Conservation (phyloP, 306 rosid genomes). For the Cucumis cinereus region DNA sequence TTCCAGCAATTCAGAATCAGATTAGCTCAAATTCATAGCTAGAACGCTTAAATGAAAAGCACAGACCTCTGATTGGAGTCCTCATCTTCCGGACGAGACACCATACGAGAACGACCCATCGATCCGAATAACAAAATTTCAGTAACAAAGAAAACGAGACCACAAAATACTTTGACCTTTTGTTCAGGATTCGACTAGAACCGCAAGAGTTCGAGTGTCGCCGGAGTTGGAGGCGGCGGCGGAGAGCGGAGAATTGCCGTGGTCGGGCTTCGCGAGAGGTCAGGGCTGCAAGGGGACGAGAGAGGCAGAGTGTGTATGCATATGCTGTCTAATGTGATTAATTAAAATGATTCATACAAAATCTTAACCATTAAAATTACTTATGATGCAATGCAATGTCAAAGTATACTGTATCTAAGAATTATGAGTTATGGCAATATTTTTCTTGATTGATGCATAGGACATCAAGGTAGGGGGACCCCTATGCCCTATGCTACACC, state of each 20-base stretch:
- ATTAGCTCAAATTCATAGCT: constrained; percentile 5
- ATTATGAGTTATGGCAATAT: too few relatives aligned
- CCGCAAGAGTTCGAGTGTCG: neutral
- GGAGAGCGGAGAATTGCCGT: neutral
- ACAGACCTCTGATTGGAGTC: constrained; percentile 27
- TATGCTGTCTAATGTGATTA: neutral
- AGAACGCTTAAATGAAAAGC: neutral
- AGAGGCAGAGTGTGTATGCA: neutral
- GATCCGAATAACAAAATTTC: constrained; percentile 7
- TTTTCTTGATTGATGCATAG: too few relatives aligned
- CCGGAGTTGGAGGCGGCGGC: neutral
- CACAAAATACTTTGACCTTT: neutral
- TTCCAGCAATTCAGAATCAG: neutral
- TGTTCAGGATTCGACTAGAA: neutral
- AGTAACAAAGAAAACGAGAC: neutral
- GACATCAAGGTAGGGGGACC: too few relatives aligned
- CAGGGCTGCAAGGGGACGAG: neutral
- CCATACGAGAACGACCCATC: constrained; percentile 44
- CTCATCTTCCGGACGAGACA: constrained; percentile 16
- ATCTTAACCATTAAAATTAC: too few relatives aligned
- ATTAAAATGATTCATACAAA: too few relatives aligned
- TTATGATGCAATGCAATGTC: too few relatives aligned
- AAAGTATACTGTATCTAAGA: too few relatives aligned
- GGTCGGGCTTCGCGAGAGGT: neutral
- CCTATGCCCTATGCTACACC: too few relatives aligned